Percentiles rank a stretch among this genome's conserved stretches.
phyloP scores from a whole-genome alignment of 345 rosid genomes.

The Citrus sp. region DNA sequence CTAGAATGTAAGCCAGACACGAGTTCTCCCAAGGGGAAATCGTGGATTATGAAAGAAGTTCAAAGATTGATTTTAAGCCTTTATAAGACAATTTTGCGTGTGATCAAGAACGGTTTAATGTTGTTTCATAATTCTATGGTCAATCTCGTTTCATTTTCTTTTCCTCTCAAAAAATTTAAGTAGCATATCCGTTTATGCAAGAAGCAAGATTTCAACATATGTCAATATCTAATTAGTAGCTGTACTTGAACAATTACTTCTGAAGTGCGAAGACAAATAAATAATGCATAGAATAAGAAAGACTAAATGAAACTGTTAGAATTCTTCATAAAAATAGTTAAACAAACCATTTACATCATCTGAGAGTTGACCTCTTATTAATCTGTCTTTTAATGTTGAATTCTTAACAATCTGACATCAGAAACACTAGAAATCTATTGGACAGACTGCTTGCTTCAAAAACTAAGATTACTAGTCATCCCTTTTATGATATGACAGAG shows the following conservation, averaged over 20 bases:
- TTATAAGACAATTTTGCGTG: background rate
- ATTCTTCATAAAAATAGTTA: background rate
- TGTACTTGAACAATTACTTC: too few relatives aligned
- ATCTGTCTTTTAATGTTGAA: background rate
- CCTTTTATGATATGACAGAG: background rate
- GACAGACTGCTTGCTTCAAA: background rate
- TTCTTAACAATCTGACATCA: background rate
- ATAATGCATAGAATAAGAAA: background rate
- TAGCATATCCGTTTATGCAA: background rate
- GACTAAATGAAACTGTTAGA: background rate
- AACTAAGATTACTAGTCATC: background rate
- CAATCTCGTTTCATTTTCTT: background rate
- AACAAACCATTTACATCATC: background rate
- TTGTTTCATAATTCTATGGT: background rate
- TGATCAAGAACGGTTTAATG: background rate
- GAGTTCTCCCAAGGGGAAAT: background rate
- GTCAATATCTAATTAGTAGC: background rate
- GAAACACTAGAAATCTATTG: background rate
- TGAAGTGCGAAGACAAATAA: background rate
- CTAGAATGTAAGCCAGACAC: background rate
- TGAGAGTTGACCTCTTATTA: background rate
- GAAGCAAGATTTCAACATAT: background rate
- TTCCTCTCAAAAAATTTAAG: background rate
- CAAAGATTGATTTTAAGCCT: background rate
- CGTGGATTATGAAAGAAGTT: background rate